Evolutionary conservation across 129 eudicot species (phyloP).

Genomic region (Centrapalus pauciflorus): DNA sequence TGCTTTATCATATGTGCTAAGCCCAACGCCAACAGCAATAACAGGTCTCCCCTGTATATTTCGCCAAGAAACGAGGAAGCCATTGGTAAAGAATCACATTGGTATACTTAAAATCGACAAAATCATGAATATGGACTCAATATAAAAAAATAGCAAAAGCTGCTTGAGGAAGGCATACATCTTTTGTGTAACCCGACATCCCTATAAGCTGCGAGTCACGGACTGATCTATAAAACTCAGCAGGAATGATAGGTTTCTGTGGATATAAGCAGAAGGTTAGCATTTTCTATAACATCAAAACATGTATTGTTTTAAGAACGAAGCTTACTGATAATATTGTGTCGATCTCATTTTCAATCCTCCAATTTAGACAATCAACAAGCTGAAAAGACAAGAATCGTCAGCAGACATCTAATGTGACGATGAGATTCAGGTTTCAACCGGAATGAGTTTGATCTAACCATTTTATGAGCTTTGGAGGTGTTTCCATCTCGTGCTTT

Average conservation of each 20-base stretch:
- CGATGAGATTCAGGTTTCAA: conserved; percentile 14
- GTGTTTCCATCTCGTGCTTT: conserved; percentile 96
- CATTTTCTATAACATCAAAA: neutral
- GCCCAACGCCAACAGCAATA: conserved; percentile 91
- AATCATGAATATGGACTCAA: neutral
- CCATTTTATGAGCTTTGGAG: conserved; percentile 82
- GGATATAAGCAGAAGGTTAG: conserved; percentile 19
- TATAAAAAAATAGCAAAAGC: neutral
- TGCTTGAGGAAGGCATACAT: conserved; percentile 38
- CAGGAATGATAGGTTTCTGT: conserved; percentile 92
- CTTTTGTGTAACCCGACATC: conserved; percentile 84
- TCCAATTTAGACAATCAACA: conserved; percentile 82
- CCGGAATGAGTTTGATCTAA: conserved; percentile 20
- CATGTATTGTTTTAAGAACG: neutral
- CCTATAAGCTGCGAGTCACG: conserved; percentile 94
- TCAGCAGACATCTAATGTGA: conserved; percentile 27
- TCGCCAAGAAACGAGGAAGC: neutral
- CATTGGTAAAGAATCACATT: conserved; percentile 10
- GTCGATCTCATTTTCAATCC: conserved; percentile 89
- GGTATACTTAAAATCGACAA: neutral
- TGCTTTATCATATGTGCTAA: conserved; percentile 94
- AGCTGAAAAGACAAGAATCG: conserved; percentile 55
- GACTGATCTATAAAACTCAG: conserved; percentile 61
- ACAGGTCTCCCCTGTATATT: conserved; percentile 82
- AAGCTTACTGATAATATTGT: conserved; percentile 65